A percentile compares a stretch with the other conserved stretches of the same genome.
Evolutionary conservation across 306 rosid genomes (phyloP).

Genomic region (Dalbergia oliveri): DNA sequence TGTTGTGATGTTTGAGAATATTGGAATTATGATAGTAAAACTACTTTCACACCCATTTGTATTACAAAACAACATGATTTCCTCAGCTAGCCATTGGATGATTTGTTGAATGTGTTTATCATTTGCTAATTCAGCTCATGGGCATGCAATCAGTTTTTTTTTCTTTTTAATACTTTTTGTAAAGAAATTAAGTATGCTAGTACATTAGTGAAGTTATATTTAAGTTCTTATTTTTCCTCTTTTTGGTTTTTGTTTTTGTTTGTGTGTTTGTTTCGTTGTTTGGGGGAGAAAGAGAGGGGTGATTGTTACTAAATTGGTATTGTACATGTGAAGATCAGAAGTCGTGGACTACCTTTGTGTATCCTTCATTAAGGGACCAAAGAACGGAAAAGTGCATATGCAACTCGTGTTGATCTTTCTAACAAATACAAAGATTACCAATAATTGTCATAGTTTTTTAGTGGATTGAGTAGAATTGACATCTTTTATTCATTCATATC

Average conservation of each 20-base stretch:
- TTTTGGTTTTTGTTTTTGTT: too few relatives aligned
- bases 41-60: constrained; percentile 3
- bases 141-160: not conserved
- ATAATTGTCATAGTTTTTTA: too few relatives aligned
- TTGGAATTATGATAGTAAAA: not conserved
- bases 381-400: too few relatives aligned
- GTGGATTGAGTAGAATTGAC: too few relatives aligned
- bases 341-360: not conserved
- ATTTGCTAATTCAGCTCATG: not conserved
- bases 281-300: not conserved
- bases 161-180: too few relatives aligned
- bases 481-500: too few relatives aligned
- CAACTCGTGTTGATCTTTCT: not conserved
- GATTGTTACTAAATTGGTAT: not conserved
- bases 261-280: too few relatives aligned
- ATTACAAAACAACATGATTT: not conserved
- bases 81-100: not conserved
- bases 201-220: too few relatives aligned
- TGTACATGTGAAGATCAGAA: not conserved
- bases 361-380: not conserved
- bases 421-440: not conserved
- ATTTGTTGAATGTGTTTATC: not conserved
- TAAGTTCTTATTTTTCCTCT: too few relatives aligned
- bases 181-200: too few relatives aligned
- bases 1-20: constrained; percentile 5